Evolutionary conservation across 768 basidiomycete genomes (phyloP).

Genomic region (Agaricus blazei): DNA sequence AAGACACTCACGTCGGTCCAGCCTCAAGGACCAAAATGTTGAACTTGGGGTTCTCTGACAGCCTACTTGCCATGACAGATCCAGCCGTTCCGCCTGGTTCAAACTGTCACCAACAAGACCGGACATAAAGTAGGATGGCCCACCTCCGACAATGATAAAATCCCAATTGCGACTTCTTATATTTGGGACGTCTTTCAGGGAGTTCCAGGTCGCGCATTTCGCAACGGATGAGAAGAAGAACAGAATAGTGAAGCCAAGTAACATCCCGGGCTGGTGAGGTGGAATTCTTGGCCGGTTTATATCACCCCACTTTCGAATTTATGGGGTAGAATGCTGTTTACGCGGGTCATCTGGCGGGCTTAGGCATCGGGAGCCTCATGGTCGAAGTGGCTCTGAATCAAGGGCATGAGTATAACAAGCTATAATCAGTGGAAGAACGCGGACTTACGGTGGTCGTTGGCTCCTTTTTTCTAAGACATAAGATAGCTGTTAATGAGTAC

Average conservation of each 20-base stretch:
- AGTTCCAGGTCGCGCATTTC: not conserved
- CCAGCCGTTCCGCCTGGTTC: conserved; percentile 22
- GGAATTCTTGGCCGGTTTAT: not conserved
- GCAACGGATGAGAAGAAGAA: not conserved
- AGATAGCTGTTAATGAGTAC: not conserved
- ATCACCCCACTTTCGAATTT: not conserved
- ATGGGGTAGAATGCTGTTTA: not conserved
- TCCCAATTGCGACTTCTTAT: conserved; percentile 3
- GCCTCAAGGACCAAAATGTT: conserved; percentile 27
- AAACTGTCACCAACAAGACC: not conserved
- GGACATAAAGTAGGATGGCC: not conserved
- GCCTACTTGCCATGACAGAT: conserved; percentile 22
- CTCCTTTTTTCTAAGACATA: not conserved
- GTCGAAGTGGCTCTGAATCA: not conserved
- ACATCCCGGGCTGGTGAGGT: not conserved
- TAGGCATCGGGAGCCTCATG: not conserved
- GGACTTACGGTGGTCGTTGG: conserved; percentile 1
- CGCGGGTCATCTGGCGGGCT: not conserved
- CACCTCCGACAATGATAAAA: conserved; percentile 19
- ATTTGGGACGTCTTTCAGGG: conserved; percentile 1
- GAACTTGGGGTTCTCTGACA: conserved; percentile 20
- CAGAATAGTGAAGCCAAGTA: not conserved
- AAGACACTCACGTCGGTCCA: conserved; percentile 19
- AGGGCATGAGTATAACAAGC: conserved; percentile 1
- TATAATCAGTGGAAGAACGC: not conserved